Evolutionary conservation across 2,329 filamentous ascomycete genomes (phyloP).

Genomic region (Trichoderma sp.): DNA sequence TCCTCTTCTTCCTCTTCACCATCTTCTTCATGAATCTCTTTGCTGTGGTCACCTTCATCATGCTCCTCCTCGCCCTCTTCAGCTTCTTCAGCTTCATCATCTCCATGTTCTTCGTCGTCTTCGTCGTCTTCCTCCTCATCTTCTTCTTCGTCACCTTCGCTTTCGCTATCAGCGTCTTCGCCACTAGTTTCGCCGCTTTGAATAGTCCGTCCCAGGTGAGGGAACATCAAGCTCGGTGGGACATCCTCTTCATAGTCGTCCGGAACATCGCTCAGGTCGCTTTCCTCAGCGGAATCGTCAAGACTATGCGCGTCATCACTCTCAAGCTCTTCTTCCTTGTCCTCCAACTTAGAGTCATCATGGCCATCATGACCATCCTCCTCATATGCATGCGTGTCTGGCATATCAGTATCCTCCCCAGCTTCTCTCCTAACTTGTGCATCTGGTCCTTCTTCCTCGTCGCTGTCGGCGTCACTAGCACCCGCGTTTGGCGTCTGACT

Average conservation of each 20-base stretch:
- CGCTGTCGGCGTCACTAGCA: slow-evolving; percentile 39
- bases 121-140: slow-evolving; percentile 25
- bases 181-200: slow-evolving; percentile 33
- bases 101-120: slow-evolving; percentile 20
- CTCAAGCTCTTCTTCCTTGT: slow-evolving; percentile 27
- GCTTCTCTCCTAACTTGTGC: slow-evolving; percentile 38
- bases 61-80: slow-evolving; percentile 20
- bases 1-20: slow-evolving; percentile 26
- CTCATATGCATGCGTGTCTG: slow-evolving; percentile 36
- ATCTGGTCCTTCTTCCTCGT: slow-evolving; percentile 42
- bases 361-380: slow-evolving; percentile 31
- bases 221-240: slow-evolving; percentile 52
- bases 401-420: slow-evolving; percentile 42
- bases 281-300: slow-evolving; percentile 66
- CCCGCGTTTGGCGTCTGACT: slow-evolving; percentile 39
- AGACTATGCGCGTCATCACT: slow-evolving; percentile 48
- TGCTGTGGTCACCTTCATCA: slow-evolving; percentile 2
- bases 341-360: slow-evolving; percentile 30
- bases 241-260: slow-evolving; percentile 57
- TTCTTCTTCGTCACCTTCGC: slow-evolving; percentile 33
- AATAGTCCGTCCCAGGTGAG: slow-evolving; percentile 36
- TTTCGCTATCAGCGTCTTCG: slow-evolving; percentile 37
- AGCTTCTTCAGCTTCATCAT: slow-evolving; percentile 21
- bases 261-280: slow-evolving; percentile 64
- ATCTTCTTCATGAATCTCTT: slow-evolving; percentile 22